phyloP scores from a whole-genome alignment of 2,329 filamentous ascomycete species.

The Drechslera avenae region DNA sequence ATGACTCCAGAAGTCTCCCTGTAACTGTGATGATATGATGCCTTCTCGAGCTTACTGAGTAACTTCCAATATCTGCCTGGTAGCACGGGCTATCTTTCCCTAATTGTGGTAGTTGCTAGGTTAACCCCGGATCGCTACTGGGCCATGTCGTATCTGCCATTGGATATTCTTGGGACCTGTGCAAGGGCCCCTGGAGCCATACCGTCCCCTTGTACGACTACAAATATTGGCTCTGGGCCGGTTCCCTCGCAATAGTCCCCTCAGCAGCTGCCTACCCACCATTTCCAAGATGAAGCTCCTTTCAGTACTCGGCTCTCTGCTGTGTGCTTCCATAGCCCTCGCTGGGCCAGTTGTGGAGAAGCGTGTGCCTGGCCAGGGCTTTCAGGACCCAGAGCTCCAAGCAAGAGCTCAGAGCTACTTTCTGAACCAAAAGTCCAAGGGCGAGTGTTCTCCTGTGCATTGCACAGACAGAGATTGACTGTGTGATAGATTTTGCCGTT shows the following conservation, averaged over 20 bases:
- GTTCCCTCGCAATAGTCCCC: background rate
- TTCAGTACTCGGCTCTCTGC: slow-evolving; percentile 31
- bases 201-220: slow-evolving; percentile 17
- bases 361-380: slow-evolving; percentile 31
- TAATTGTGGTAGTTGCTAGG: slow-evolving; percentile 3
- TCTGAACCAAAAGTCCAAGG: slow-evolving; percentile 42
- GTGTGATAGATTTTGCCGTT: slow-evolving; percentile 63
- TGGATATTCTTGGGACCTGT: slow-evolving; percentile 27
- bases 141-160: slow-evolving; percentile 10
- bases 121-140: background rate
- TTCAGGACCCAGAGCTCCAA: slow-evolving; percentile 41
- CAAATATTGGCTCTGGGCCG: slow-evolving; percentile 23
- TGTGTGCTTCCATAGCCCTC: slow-evolving; percentile 39
- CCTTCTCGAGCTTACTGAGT: slow-evolving; percentile 3
- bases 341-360: slow-evolving; percentile 40
- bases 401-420: slow-evolving; percentile 42
- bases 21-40: background rate
- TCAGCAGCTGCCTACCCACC: slow-evolving; percentile 12
- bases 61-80: slow-evolving; percentile 1
- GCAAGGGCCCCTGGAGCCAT: slow-evolving; percentile 10
- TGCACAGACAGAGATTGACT: background rate
- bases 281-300: slow-evolving; percentile 41
- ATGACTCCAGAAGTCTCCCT: too few species aligned
- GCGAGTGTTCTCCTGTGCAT: slow-evolving; percentile 18
- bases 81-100: slow-evolving; percentile 1